These are phyloP conservation scores for Physcomitrellopsis africana DNA, from an alignment of 225 moss, liverwort and hornwort genomes.

Conservation along the genomic window DNA sequence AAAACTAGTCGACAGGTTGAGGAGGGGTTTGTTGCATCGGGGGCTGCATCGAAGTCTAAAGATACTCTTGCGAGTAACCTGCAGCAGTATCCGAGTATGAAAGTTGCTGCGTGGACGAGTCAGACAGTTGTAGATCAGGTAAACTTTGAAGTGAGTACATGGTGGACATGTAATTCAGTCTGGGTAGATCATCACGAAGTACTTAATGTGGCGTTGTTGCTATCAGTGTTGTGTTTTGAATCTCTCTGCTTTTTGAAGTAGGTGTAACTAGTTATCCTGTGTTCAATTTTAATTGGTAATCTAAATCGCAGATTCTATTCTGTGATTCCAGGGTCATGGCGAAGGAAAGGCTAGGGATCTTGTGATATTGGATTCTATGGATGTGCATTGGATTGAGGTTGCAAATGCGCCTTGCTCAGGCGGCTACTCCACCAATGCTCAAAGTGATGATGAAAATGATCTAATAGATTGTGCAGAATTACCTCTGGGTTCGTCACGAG, in stretches of 20 bases:
- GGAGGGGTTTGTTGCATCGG: slow-evolving; percentile 7
- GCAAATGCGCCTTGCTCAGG: slow-evolving; percentile 44
- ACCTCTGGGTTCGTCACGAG: slow-evolving; percentile 40
- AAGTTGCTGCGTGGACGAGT: slow-evolving; percentile 56
- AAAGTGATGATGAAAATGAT: slow-evolving; percentile 9
- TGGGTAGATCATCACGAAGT: too few species aligned
- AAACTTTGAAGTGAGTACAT: too few species aligned
- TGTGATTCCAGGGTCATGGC: slow-evolving; percentile 33
- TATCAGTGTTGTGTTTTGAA: too few species aligned
- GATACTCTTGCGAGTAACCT: slow-evolving; percentile 26
- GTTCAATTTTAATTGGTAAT: neutral
- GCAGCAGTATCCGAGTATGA: slow-evolving; percentile 47
- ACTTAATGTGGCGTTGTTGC: too few species aligned
- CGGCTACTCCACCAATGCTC: slow-evolving; percentile 44
- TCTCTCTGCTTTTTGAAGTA: too few species aligned
- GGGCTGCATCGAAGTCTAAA: slow-evolving; percentile 20
- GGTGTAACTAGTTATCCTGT: too few species aligned
- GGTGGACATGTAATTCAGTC: too few species aligned
- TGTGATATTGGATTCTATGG: slow-evolving; percentile 41
- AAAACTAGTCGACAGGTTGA: slow-evolving; percentile 21
- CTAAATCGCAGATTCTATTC: neutral
- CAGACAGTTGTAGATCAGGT: neutral
- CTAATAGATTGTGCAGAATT: slow-evolving; percentile 41
- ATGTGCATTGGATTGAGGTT: slow-evolving; percentile 62
- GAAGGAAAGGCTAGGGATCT: slow-evolving; percentile 30